Percentiles rank a stretch among this genome's conserved stretches.
Evolutionary conservation across 345 rosid species (phyloP).

Genomic region (Capsella bursapastoris): DNA sequence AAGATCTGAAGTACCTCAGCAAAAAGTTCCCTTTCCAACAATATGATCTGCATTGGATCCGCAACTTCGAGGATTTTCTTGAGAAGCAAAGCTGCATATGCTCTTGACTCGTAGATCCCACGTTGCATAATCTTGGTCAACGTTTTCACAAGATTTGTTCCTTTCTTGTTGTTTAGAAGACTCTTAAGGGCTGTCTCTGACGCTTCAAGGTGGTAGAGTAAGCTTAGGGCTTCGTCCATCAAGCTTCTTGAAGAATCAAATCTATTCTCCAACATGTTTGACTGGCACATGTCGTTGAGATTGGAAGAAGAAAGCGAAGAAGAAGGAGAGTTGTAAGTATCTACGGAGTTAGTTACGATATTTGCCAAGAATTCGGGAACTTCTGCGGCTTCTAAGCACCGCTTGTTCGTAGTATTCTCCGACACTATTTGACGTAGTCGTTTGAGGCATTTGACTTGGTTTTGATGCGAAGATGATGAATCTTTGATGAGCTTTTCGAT

Average conservation of each 20-base stretch:
- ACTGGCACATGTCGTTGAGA: slow-evolving; percentile 38
- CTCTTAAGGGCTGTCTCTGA: slow-evolving; percentile 67
- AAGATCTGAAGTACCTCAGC: slow-evolving; percentile 56
- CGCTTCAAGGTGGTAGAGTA: slow-evolving; percentile 63
- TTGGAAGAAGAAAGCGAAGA: slow-evolving; percentile 41
- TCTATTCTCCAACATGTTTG: slow-evolving; percentile 45
- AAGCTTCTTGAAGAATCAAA: slow-evolving; percentile 44
- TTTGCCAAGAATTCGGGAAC: slow-evolving; percentile 68
- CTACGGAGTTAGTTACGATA: slow-evolving; percentile 42
- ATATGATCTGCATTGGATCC: slow-evolving; percentile 61
- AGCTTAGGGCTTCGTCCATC: slow-evolving; percentile 69
- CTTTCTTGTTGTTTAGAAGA: slow-evolving; percentile 55
- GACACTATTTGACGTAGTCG: slow-evolving; percentile 59
- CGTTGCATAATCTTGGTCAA: slow-evolving; percentile 62
- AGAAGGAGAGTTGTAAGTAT: slow-evolving; percentile 39
- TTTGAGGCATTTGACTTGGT: slow-evolving; percentile 59
- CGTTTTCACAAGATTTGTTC: slow-evolving; percentile 51
- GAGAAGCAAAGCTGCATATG: slow-evolving; percentile 50
- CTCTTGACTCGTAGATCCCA: slow-evolving; percentile 59
- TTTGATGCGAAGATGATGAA: slow-evolving; percentile 54
- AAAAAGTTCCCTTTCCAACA: slow-evolving; percentile 50
- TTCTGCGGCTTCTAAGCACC: slow-evolving; percentile 77
- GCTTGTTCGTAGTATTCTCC: slow-evolving; percentile 63
- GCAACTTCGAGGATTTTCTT: slow-evolving; percentile 57
- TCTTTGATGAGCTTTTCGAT: slow-evolving; percentile 62